Percentiles rank a stretch among this genome's conserved stretches.
Evolutionary conservation across 306 rosid species (phyloP).

Genomic region (Nissolia schottii): DNA sequence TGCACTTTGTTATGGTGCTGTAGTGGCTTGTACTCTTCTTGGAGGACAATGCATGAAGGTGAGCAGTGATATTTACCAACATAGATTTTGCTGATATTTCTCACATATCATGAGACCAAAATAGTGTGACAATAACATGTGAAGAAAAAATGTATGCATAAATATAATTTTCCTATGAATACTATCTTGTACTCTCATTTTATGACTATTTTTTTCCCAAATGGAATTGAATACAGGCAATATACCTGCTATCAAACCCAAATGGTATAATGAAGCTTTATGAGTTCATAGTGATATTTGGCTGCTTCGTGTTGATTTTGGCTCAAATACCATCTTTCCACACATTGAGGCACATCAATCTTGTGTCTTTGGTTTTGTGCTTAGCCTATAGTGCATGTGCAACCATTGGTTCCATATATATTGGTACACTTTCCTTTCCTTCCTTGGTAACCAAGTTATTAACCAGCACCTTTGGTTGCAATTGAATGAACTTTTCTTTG

Average conservation of each 20-base stretch:
- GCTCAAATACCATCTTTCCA: slow-evolving; percentile 66
- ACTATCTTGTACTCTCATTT: too few relatives aligned
- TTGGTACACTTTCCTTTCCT: slow-evolving; percentile 25
- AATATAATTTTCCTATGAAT: too few relatives aligned
- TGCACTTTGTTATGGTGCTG: slow-evolving; percentile 47
- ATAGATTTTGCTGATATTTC: background rate
- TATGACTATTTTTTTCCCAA: too few relatives aligned
- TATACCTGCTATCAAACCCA: slow-evolving; percentile 41
- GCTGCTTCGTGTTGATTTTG: slow-evolving; percentile 51
- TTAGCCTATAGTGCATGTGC: slow-evolving; percentile 45
- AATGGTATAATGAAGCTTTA: slow-evolving; percentile 42
- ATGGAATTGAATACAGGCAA: slow-evolving; percentile 27
- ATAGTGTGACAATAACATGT: too few relatives aligned
- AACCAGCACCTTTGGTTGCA: background rate
- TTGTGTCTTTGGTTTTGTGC: slow-evolving; percentile 38
- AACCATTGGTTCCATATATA: slow-evolving; percentile 38
- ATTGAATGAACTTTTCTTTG: background rate
- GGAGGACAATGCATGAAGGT: slow-evolving; percentile 58
- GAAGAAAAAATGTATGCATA: too few relatives aligned
- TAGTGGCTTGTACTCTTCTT: slow-evolving; percentile 36
- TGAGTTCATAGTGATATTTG: slow-evolving; percentile 48
- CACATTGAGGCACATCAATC: slow-evolving; percentile 53
- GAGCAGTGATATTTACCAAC: background rate
- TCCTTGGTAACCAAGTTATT: background rate
- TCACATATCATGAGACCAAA: too few relatives aligned